phyloP scores from a whole-genome alignment of 768 basidiomycete species.

The Tricholoma furcatifolium region DNA sequence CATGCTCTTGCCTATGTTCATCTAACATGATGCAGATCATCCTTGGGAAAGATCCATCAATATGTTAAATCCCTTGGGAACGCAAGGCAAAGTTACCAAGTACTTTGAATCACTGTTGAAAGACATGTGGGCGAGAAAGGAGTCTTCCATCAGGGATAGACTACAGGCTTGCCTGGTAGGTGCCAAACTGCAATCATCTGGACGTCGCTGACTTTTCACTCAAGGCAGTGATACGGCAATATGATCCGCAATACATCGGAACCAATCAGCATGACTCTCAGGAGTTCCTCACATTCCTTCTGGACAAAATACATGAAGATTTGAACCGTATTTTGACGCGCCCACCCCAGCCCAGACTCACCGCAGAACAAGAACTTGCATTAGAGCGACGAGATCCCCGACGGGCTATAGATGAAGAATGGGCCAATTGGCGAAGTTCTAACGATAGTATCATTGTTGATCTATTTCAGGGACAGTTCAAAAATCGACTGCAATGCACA shows the following conservation, averaged over 20 bases:
- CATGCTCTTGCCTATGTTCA: not conserved
- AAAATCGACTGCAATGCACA: conserved; percentile 84
- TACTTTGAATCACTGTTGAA: conserved; percentile 84
- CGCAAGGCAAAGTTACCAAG: conserved; percentile 76
- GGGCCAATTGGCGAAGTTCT: conserved; percentile 84
- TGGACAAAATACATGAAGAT: conserved; percentile 91
- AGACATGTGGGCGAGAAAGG: conserved; percentile 85
- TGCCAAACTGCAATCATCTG: conserved; percentile 43
- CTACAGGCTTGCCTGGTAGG: conserved; percentile 84
- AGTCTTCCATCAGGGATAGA: conserved; percentile 63
- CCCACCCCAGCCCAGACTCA: conserved; percentile 52
- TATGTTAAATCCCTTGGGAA: conserved; percentile 80
- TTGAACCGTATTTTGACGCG: conserved; percentile 81
- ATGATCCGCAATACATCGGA: conserved; percentile 64
- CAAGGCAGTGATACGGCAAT: not conserved
- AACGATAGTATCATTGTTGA: conserved; percentile 96
- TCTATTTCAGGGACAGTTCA: conserved; percentile 96
- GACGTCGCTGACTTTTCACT: not conserved
- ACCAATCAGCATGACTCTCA: conserved; percentile 96
- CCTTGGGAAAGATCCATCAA: conserved; percentile 86
- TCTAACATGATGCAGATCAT: conserved; percentile 48
- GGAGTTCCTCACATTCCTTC: conserved; percentile 91
- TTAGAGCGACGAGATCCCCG: conserved; percentile 72
- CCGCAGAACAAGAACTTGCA: conserved; percentile 82
- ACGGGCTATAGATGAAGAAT: conserved; percentile 87